phyloP scores from a whole-genome alignment of 1,139 yeast genomes.

The Magnusiomyces ingens region DNA sequence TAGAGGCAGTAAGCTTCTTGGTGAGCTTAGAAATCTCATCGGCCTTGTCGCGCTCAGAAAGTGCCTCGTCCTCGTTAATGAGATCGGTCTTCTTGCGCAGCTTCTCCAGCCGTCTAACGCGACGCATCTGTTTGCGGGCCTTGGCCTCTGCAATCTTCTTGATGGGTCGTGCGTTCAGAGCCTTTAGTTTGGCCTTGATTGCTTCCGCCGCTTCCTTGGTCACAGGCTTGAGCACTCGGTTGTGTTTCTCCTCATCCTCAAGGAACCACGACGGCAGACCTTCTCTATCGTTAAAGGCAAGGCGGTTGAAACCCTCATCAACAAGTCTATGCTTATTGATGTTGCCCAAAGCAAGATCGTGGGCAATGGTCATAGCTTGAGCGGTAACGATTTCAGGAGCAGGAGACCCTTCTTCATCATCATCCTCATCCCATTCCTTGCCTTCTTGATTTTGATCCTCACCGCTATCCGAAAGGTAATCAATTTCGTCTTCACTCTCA shows the following conservation, averaged over 20 bases:
- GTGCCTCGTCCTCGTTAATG: conserved; percentile 80
- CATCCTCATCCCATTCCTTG: conserved; percentile 35
- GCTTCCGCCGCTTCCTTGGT: conserved; percentile 97
- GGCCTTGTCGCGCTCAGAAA: conserved; percentile 89
- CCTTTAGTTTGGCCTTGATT: conserved; percentile 78
- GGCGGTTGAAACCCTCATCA: conserved; percentile 87
- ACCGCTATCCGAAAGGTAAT: conserved; percentile 29
- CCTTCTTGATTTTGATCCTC: conserved; percentile 31
- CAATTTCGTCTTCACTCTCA: conserved; percentile 29
- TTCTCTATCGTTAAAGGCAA: conserved; percentile 84
- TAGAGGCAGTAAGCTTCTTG: conserved; percentile 52
- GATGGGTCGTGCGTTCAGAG: conserved; percentile 93
- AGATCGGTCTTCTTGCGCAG: conserved; percentile 89
- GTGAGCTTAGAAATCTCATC: conserved; percentile 84
- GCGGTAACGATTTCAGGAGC: conserved; percentile 77
- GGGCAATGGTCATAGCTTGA: conserved; percentile 97
- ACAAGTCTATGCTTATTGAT: conserved; percentile 74
- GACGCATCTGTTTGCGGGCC: conserved; percentile 95
- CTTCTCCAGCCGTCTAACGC: conserved; percentile 79
- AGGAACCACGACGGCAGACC: conserved; percentile 93
- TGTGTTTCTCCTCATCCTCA: conserved; percentile 84
- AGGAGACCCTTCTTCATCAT: conserved; percentile 37
- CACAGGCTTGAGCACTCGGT: conserved; percentile 81
- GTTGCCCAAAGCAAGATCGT: conserved; percentile 86
- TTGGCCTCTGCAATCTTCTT: conserved; percentile 96